phyloP scores from a whole-genome alignment of 1,139 yeast species.

The Yamadazyma sp. region DNA sequence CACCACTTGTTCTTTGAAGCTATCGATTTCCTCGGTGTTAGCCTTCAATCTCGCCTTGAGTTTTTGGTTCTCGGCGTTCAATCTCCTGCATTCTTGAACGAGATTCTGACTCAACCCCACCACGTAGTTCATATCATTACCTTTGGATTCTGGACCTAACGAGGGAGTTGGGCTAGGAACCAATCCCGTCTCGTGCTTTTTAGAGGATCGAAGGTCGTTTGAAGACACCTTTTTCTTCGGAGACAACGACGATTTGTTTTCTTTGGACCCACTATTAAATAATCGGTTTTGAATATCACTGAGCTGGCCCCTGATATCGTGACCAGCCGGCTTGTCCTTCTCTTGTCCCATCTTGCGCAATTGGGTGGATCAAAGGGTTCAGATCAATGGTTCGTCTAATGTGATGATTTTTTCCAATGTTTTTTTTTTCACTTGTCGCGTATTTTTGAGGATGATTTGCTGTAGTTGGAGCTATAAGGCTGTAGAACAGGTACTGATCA shows the following conservation, averaged over 20 bases:
- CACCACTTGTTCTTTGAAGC: slow-evolving; percentile 36
- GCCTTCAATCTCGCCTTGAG: slow-evolving; percentile 44
- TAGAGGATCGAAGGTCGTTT: slow-evolving; percentile 3
- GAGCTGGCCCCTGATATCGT: slow-evolving; percentile 58
- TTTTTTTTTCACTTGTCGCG: background rate
- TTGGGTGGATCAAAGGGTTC: background rate
- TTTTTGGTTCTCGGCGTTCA: slow-evolving; percentile 67
- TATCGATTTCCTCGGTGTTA: slow-evolving; percentile 41
- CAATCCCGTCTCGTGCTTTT: slow-evolving; percentile 5
- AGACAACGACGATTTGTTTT: slow-evolving; percentile 7
- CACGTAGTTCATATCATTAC: slow-evolving; percentile 75
- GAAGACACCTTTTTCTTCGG: slow-evolving; percentile 13
- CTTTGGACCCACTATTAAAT: slow-evolving; percentile 32
- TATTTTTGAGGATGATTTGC: no score
- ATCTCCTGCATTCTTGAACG: slow-evolving; percentile 73
- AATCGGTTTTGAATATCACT: slow-evolving; percentile 60
- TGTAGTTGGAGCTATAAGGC: no score
- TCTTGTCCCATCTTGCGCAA: slow-evolving; percentile 18
- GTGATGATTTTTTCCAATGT: slow-evolving; percentile 4
- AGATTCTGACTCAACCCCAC: slow-evolving; percentile 82
- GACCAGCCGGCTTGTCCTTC: slow-evolving; percentile 11
- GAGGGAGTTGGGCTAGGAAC: slow-evolving; percentile 33
- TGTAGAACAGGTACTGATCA: no score
- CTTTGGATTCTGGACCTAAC: slow-evolving; percentile 47
- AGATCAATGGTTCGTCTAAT: slow-evolving; percentile 2